phyloP scores from a whole-genome alignment of 768 basidiomycete species.

The Lactifluus pinguis region DNA sequence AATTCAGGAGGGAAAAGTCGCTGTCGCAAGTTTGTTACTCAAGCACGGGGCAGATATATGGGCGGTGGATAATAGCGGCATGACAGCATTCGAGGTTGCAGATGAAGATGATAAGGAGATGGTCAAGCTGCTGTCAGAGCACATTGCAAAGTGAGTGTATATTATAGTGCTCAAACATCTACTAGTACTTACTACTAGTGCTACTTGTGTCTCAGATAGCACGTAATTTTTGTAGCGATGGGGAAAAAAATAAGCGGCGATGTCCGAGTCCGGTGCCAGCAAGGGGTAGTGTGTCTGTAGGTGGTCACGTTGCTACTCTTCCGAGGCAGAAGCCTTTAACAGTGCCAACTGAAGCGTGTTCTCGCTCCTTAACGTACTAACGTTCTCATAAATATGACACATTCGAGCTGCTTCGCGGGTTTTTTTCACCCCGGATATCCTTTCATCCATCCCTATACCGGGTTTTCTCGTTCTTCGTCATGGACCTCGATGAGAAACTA shows the following conservation, averaged over 20 bases:
- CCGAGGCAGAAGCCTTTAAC: neutral
- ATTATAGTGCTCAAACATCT: no score
- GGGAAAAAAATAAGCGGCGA: no score
- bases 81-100: neutral
- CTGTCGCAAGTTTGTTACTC: neutral
- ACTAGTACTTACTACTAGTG: no score
- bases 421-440: neutral
- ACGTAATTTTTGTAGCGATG: no score
- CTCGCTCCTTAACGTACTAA: neutral
- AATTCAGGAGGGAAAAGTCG: neutral
- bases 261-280: no score
- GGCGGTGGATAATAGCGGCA: neutral
- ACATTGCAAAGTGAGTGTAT: neutral
- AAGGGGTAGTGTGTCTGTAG: no score
- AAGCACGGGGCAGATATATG: neutral
- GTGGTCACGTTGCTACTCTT: neutral
- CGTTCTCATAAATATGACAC: neutral
- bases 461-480: neutral
- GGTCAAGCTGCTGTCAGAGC: neutral
- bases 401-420: neutral
- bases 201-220: no score
- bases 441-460: neutral
- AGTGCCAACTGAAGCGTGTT: neutral
- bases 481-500: conserved; percentile 2
- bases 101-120: neutral